Base-by-base conservation (phyloP, 352 stramenopile species). In the Phytophthora megakarya region DNA sequence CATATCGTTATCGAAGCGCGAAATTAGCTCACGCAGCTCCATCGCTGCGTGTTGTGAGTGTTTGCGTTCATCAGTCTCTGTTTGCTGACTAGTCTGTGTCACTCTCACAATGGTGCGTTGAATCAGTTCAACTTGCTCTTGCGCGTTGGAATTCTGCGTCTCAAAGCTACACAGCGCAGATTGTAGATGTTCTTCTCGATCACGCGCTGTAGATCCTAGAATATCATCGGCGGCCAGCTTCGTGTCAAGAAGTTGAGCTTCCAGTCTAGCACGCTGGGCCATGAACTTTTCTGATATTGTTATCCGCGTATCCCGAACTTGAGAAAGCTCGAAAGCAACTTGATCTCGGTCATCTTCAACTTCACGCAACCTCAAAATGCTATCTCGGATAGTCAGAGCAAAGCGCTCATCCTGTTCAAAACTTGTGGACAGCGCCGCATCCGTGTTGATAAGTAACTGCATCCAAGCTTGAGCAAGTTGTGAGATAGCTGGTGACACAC, bases 291-390 rank as follows among this genome's bases (percentile, higher is more conserved):
- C 37, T 13, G 56, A 62, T 56, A 77, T 75, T 3, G 28, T 38
- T 16, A 58, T 46, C 3, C 71, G 76, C 9, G 68, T 53, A 19
- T 85, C 75, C 0, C 67, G 74, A 46, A 76, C 70, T 16, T 72
- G 58, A 10, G 57, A 19, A 4, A 93, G 76, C 50, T 93, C 84
- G 35, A 90, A 88, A 18, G 55, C 55, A 11, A 89, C 65, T 59
- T 91, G 84, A 39, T 76, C 74, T 10, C 76, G 64, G 50, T 93
- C 81, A 62, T 91, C 78, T 42, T 90, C 76, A 6, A 67, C 59
- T 32, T 93, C 84, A 15, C 78, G 76, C 35, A 93, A 71, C 6
- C 80, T 80, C 48, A 86, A 38, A 21, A 74, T 60, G n/a, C 76
- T 78, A 25, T 90, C 81, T 13, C 75, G 66, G 19, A 90, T 54